Base-by-base conservation (phyloP, 805 yeast genomes). In the Wickerhamiella shivajii region DNA sequence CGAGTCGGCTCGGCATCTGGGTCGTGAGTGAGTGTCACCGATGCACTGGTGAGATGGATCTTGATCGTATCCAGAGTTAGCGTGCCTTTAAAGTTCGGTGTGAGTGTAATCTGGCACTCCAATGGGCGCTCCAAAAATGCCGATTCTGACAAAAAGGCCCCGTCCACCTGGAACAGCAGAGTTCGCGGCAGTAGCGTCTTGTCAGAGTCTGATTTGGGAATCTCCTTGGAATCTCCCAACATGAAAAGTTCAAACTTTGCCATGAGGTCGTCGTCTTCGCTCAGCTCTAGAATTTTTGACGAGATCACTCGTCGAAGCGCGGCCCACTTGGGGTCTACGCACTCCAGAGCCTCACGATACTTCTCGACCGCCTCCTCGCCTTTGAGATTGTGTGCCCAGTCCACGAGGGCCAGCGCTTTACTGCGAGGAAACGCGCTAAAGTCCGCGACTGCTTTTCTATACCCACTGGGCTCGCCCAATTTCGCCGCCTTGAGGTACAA, bases 391-490 rank as follows among this genome's bases (percentile, higher is more conserved):
- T 24, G 18, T 4, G 18, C 37, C n/a, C 24, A 17, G 4, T 17
- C 29, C 7, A 15, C 14, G 11, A 34, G 30, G 13, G 32, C 37
- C 5, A 13, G n/a, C 10, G 37, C 22, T 16, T 24, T 34, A 12
- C 25, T 14, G 8, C 23, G 22, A 4, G 37, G 30, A 27, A 34
- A 23, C 24, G 21, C 18, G 18, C 15, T 10, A 6, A 34, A 19
- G 12, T 34, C 37, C 4, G 10, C 13, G 9, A 34, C 8, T 6
- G 37, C 37, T 24, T 19, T n/a, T 14, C 6, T 25, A 6, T 24
- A 11, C 29, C 13, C 20, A 8, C 19, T 18, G 11, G 18, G 13
- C 18, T 57, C 62, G 33, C 73, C 53, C 12, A 77, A 49, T 37
- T 74, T 29, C 6, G 49, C 49, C 3, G 45, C 47, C 14, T 39